A percentile compares a stretch with the other conserved stretches of the same genome.
Conservation (phyloP, 2,329 filamentous ascomycete species). For the Colletotrichum endophyticum region DNA sequence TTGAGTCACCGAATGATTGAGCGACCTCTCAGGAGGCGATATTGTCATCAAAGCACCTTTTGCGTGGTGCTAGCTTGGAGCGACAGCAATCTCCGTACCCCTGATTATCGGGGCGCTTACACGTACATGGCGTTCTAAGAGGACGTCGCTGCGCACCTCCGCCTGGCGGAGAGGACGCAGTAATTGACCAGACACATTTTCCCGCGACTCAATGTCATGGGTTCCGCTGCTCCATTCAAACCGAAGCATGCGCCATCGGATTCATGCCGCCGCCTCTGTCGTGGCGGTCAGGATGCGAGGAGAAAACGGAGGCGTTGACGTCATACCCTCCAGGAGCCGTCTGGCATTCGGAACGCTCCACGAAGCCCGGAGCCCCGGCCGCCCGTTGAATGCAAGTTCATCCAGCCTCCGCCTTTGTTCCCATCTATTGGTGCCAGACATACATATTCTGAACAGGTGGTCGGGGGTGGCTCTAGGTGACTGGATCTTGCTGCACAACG, state of each 20-base stretch:
- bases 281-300: not conserved
- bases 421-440: not conserved
- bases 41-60: not conserved
- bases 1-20: not conserved
- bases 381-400: not conserved
- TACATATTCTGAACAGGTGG: not conserved
- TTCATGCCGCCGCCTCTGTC: not conserved
- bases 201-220: not conserved
- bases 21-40: not conserved
- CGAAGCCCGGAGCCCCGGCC: not conserved
- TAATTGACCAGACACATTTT: not conserved
- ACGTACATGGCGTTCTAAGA: not conserved
- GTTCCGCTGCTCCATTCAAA: not conserved
- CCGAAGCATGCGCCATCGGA: not conserved
- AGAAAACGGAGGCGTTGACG: not conserved
- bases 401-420: not conserved
- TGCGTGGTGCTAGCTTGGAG: not conserved
- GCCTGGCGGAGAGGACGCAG: not conserved
- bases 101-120: not conserved
- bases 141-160: not conserved
- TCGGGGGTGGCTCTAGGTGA: not conserved
- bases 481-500: not conserved
- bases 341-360: not conserved
- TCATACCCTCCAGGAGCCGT: not conserved
- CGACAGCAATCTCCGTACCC: constrained; percentile 2